Conservation (phyloP, 2,329 filamentous ascomycete species). For the Fusarium sp. region DNA sequence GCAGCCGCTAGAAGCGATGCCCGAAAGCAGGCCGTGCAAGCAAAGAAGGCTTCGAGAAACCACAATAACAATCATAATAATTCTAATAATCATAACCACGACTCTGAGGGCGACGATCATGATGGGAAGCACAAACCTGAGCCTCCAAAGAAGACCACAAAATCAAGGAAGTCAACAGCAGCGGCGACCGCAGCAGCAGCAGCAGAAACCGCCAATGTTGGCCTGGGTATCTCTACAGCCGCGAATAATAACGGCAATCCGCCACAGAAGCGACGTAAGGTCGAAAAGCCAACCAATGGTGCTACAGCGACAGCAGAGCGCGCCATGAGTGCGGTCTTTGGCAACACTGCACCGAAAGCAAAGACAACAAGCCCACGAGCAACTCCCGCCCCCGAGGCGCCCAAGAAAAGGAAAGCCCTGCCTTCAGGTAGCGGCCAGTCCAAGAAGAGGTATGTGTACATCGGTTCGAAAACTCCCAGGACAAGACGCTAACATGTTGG, state of each 20-base stretch:
- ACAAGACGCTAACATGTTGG: conserved; percentile 28
- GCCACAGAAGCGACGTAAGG: conserved; percentile 80
- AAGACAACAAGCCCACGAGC: conserved; percentile 74
- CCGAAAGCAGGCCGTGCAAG: conserved; percentile 82
- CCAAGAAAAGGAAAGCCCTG: conserved; percentile 77
- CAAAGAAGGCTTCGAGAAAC: conserved; percentile 76
- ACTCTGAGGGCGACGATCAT: conserved; percentile 83
- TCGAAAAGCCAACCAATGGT: conserved; percentile 72
- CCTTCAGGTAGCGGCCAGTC: conserved; percentile 73
- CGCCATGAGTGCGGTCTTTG: conserved; percentile 70
- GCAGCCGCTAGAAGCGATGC: conserved; percentile 86
- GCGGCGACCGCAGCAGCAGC: conserved; percentile 50
- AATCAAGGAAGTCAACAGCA: conserved; percentile 69
- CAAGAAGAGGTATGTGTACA: conserved; percentile 77
- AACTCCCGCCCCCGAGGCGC: conserved; percentile 74
- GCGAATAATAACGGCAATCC: conserved; percentile 64
- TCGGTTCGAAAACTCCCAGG: neutral
- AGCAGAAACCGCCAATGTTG: conserved; percentile 62
- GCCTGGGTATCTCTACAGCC: conserved; percentile 73
- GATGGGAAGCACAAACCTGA: conserved; percentile 62
- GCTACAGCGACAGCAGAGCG: conserved; percentile 70
- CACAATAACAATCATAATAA: conserved; percentile 52
- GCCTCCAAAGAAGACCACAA: conserved; percentile 72
- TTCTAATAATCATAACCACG: conserved; percentile 51
- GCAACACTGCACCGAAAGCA: conserved; percentile 63